phyloP scores from a whole-genome alignment of 352 stramenopile genomes.

The Phytophthora crassamura region DNA sequence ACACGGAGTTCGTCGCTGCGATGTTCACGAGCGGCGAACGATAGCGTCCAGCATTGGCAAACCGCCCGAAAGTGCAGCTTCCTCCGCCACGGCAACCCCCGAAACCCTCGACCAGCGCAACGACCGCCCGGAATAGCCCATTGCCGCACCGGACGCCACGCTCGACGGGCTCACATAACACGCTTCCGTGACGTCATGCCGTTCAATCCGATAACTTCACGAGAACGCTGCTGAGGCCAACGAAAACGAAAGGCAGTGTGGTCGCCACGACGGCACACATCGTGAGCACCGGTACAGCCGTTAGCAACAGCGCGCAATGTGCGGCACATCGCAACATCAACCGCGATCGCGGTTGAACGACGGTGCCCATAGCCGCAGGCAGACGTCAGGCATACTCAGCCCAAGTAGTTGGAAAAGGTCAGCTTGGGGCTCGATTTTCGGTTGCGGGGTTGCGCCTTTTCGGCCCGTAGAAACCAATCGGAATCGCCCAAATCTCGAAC shows the following conservation, averaged over 20 bases:
- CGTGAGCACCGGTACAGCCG: too few relatives aligned
- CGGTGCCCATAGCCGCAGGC: conserved; percentile 8
- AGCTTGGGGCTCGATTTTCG: conserved; percentile 20
- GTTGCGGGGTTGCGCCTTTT: conserved; percentile 17
- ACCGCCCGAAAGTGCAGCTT: background rate
- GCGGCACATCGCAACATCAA: too few relatives aligned
- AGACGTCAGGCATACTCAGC: conserved; percentile 8
- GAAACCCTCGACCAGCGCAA: conserved; percentile 8
- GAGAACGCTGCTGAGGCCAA: too few relatives aligned
- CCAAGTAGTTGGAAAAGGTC: conserved; percentile 7
- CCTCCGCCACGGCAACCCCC: conserved; percentile 1
- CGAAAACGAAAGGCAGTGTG: too few relatives aligned
- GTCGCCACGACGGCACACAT: too few relatives aligned
- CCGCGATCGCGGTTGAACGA: conserved; percentile 13
- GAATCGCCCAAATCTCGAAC: conserved; percentile 13
- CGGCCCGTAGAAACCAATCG: conserved; percentile 28
- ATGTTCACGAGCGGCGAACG: background rate
- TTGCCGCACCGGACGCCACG: background rate
- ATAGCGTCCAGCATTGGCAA: background rate
- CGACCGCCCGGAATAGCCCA: background rate
- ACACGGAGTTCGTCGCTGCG: conserved; percentile 8
- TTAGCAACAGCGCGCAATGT: too few relatives aligned
- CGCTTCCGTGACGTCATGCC: too few relatives aligned
- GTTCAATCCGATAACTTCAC: too few relatives aligned
- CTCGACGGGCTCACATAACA: too few relatives aligned